Evolutionary conservation across 345 rosid species (phyloP).

Genomic region (Erucastrum elatum): DNA sequence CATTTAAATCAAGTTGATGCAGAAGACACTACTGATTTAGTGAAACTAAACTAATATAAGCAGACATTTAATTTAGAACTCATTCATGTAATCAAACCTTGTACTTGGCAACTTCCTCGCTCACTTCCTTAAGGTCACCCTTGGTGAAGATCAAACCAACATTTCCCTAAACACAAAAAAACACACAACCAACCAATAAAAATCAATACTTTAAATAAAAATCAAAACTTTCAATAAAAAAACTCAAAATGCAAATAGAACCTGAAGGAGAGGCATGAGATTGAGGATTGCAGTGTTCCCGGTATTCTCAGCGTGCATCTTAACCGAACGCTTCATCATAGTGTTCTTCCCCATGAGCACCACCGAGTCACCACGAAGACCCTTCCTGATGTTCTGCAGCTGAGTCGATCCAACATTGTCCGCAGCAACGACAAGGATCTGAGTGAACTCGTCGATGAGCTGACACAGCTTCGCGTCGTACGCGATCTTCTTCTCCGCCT

Average conservation of each 20-base stretch:
- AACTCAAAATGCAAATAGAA: not conserved
- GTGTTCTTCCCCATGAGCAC: slow-evolving; percentile 81
- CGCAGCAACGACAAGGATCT: slow-evolving; percentile 61
- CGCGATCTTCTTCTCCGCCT: slow-evolving; percentile 55
- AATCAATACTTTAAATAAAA: not conserved
- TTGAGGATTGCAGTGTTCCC: slow-evolving; percentile 44
- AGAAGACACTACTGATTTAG: not conserved
- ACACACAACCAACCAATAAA: not conserved
- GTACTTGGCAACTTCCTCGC: slow-evolving; percentile 92
- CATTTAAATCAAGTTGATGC: not conserved
- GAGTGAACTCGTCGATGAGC: slow-evolving; percentile 69
- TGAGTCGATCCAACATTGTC: slow-evolving; percentile 82
- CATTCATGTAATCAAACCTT: slow-evolving; percentile 50
- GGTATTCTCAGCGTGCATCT: slow-evolving; percentile 60
- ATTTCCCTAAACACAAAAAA: slow-evolving; percentile 58
- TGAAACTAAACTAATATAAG: not conserved
- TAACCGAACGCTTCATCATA: slow-evolving; percentile 77
- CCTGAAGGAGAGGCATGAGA: slow-evolving; percentile 63
- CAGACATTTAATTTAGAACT: not conserved
- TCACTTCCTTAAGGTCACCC: slow-evolving; percentile 97
- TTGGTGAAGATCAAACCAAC: slow-evolving; percentile 96
- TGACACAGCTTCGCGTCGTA: slow-evolving; percentile 72
- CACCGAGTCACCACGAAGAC: slow-evolving; percentile 66
- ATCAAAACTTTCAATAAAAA: not conserved
- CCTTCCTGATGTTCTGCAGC: slow-evolving; percentile 63